Evolutionary conservation across 345 rosid species (phyloP), one percentile per base, ranked within the genome.

Genomic region (Acer campestre): DNA sequence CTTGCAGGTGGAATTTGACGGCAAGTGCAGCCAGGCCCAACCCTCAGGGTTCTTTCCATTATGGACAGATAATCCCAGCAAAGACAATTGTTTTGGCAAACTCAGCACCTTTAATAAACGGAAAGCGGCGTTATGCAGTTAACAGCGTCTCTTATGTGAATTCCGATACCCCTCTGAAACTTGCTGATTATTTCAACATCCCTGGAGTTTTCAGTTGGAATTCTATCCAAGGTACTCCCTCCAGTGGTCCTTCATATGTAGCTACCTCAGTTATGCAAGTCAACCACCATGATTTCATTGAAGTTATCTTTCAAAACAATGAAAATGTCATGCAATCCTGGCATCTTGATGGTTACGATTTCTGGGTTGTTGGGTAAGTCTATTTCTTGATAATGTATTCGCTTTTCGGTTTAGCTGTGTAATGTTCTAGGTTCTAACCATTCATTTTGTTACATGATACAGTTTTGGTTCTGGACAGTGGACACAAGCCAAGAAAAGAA

Each of bases 331-430:
- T 89, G 82, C 98, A 95, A 78, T 90, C 98, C 77, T 95, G 98
- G 98, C 98, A 95, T 79, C 95, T 93, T 56, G 98, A 95, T 78
- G 98, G 98, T 49, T 95, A 91, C 73, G 98, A 93, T 83, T 93
- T 93, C 82, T 93, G 97, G 97, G 97, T 85, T 75, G 89, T 90
- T 9, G 98, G 98, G 95, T 95, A 78, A 87, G 93, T 85, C 49
- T 5, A 9, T 61, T 56, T 71, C 64, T 67, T 69, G 61, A 35
- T 35, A 35, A 46, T 44, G 2, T 5, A 55, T 70, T 55, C 44
- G 40, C 4, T 68, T 27, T 13, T 73, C 13, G 73, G n/a, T 53
- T 44, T 3, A 5, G 48, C 49, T 70, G 66, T 40, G 49, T 11
- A 49, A 7, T 70, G 48, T 72, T 67, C 76, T 80, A 68, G 83